phyloP scores from a whole-genome alignment of 2,329 filamentous ascomycete genomes.

The Beauveria sp. region DNA sequence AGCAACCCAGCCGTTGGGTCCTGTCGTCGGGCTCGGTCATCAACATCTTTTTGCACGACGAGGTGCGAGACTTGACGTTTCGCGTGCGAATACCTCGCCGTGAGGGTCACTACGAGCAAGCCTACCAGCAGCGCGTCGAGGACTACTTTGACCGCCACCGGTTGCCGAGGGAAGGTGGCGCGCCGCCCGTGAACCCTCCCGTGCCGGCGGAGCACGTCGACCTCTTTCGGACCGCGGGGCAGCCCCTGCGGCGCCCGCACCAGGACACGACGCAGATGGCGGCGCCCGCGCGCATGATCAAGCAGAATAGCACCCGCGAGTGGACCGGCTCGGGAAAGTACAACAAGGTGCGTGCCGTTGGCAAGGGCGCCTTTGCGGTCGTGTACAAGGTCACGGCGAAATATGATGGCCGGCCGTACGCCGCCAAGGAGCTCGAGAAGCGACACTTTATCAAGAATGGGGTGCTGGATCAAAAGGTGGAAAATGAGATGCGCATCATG shows the following conservation, averaged over 20 bases:
- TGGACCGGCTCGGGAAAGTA: slow-evolving; percentile 83
- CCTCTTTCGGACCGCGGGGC: slow-evolving; percentile 17
- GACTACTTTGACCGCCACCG: slow-evolving; percentile 48
- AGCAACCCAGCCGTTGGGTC: slow-evolving; percentile 44
- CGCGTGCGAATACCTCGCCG: slow-evolving; percentile 76
- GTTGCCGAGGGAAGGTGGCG: slow-evolving; percentile 15
- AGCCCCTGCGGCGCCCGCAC: not conserved
- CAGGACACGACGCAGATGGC: slow-evolving; percentile 14
- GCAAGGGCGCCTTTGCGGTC: slow-evolving; percentile 89
- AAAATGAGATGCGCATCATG: slow-evolving; percentile 98
- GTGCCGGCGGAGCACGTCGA: slow-evolving; percentile 17
- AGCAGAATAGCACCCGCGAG: slow-evolving; percentile 41
- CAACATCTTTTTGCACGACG: slow-evolving; percentile 52
- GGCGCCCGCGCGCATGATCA: slow-evolving; percentile 9
- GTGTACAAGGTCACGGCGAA: slow-evolving; percentile 88
- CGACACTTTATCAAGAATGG: slow-evolving; percentile 89
- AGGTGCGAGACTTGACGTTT: slow-evolving; percentile 60
- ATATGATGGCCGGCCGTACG: slow-evolving; percentile 73
- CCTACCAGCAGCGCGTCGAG: slow-evolving; percentile 62
- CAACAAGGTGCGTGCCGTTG: slow-evolving; percentile 73
- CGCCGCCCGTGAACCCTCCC: not conserved
- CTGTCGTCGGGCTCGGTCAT: slow-evolving; percentile 67
- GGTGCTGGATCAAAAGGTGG: slow-evolving; percentile 79
- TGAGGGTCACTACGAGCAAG: slow-evolving; percentile 55
- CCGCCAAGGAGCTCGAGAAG: slow-evolving; percentile 93